phyloP scores from a whole-genome alignment of 371 early-diverging fungal species.

The Mucor indicus region DNA sequence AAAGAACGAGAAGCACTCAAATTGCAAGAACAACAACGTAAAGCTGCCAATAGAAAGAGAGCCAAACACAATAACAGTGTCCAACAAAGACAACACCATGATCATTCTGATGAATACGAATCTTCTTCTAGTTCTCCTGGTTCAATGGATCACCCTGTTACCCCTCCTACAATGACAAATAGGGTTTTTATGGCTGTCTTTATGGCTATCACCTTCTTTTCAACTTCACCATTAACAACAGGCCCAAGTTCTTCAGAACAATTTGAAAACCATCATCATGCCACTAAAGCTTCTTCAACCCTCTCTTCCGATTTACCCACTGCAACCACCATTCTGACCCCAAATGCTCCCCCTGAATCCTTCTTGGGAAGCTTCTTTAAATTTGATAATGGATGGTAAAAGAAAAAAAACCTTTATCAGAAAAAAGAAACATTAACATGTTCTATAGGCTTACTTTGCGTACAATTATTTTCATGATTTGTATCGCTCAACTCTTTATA shows the following conservation, averaged over 20 bases:
- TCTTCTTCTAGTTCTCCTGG: conserved; percentile 15
- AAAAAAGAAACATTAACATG: neutral
- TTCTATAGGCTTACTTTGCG: conserved; percentile 21
- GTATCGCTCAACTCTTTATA: conserved; percentile 25
- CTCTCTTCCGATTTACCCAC: conserved; percentile 22
- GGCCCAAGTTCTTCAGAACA: conserved; percentile 29
- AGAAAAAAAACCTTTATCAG: neutral
- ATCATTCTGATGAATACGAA: conserved; percentile 25
- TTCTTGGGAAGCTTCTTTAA: conserved; percentile 8
- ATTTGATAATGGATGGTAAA: conserved; percentile 29
- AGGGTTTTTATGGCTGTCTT: conserved; percentile 47
- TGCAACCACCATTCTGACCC: conserved; percentile 7
- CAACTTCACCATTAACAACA: conserved; percentile 42
- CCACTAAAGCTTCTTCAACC: too few species aligned
- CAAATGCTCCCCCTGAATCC: neutral
- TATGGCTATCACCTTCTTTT: conserved; percentile 41
- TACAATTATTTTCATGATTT: conserved; percentile 26
- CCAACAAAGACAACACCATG: conserved; percentile 15
- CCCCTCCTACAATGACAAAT: conserved; percentile 9
- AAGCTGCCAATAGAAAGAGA: conserved; percentile 25
- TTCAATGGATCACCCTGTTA: conserved; percentile 4
- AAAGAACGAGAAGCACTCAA: conserved; percentile 28
- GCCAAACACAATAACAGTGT: conserved; percentile 19
- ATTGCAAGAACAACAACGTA: conserved; percentile 31
- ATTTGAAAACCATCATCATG: conserved; percentile 38